Percentiles rank a stretch among this genome's conserved stretches.
Conservation (phyloP, 1,284 basidiomycete species). For the Ganoderma meredithae region DNA sequence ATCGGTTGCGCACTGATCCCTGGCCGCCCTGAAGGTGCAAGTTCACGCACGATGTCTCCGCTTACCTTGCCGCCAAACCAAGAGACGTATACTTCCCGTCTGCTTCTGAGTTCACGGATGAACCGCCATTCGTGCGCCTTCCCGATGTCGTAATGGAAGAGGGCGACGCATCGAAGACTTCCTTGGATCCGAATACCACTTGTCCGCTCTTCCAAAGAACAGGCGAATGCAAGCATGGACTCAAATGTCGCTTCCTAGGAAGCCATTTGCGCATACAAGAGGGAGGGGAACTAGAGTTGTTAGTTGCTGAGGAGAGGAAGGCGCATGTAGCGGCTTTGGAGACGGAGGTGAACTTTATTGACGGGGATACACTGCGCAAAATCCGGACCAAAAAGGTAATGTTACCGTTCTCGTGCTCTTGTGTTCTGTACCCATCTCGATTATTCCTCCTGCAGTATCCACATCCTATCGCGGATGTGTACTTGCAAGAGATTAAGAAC, state of each 20-base stretch:
- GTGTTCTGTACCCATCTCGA: slow-evolving; percentile 8
- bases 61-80: slow-evolving; percentile 82
- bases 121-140: slow-evolving; percentile 60
- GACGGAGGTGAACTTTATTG: slow-evolving; percentile 81
- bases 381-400: slow-evolving; percentile 73
- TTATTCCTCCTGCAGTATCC: slow-evolving; percentile 58
- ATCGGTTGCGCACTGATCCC: neutral
- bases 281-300: slow-evolving; percentile 49
- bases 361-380: slow-evolving; percentile 60
- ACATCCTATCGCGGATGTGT: slow-evolving; percentile 70
- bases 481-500: slow-evolving; percentile 66
- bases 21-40: slow-evolving; percentile 63
- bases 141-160: slow-evolving; percentile 42
- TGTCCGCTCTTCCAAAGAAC: slow-evolving; percentile 81
- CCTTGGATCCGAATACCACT: slow-evolving; percentile 55
- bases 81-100: slow-evolving; percentile 72
- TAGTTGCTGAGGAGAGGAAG: slow-evolving; percentile 67
- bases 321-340: slow-evolving; percentile 56
- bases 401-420: slow-evolving; percentile 22
- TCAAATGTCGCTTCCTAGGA: slow-evolving; percentile 91
- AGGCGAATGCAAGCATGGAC: slow-evolving; percentile 87
- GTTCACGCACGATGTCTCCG: slow-evolving; percentile 80
- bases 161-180: slow-evolving; percentile 42
- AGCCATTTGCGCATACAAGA: slow-evolving; percentile 66
- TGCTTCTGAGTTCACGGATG: slow-evolving; percentile 47